These are phyloP conservation scores for Fusarium zealandicum DNA, from an alignment of 2,329 filamentous ascomycete species.

Conservation along the genomic window DNA sequence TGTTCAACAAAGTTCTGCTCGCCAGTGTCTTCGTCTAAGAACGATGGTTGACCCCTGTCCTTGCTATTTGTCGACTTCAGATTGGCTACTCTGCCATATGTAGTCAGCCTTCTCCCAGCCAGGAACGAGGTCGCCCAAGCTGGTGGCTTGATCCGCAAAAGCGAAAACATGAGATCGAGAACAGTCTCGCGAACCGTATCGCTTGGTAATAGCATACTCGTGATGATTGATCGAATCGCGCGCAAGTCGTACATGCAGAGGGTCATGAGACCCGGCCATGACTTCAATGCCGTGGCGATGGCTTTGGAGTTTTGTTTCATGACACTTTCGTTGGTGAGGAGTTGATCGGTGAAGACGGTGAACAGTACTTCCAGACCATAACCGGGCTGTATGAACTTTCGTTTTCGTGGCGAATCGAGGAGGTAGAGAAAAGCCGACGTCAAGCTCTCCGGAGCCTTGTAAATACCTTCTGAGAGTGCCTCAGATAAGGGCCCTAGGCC, in stretches of 20 bases:
- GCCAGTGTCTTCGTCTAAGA: slow-evolving; percentile 70
- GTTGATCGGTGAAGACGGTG: slow-evolving; percentile 88
- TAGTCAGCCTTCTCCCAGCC: slow-evolving; percentile 89
- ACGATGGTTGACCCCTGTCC: slow-evolving; percentile 57
- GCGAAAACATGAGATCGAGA: slow-evolving; percentile 82
- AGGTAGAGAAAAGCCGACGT: slow-evolving; percentile 88
- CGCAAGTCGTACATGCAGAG: slow-evolving; percentile 89
- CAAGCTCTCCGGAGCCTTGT: slow-evolving; percentile 90
- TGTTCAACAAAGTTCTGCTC: slow-evolving; percentile 91
- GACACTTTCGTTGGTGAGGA: slow-evolving; percentile 63
- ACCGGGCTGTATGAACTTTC: slow-evolving; percentile 84
- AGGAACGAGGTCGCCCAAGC: slow-evolving; percentile 95
- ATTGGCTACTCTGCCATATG: slow-evolving; percentile 92
- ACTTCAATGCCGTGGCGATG: slow-evolving; percentile 89
- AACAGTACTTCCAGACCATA: slow-evolving; percentile 91
- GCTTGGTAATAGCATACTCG: slow-evolving; percentile 67
- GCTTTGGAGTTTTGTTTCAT: slow-evolving; percentile 89
- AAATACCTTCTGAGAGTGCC: slow-evolving; percentile 86
- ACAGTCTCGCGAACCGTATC: slow-evolving; percentile 73
- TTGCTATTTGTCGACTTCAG: slow-evolving; percentile 69
- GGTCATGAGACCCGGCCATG: slow-evolving; percentile 90
- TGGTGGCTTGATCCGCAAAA: slow-evolving; percentile 87
- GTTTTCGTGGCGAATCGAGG: slow-evolving; percentile 80
- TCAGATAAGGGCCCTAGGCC: slow-evolving; percentile 90
- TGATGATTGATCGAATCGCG: slow-evolving; percentile 79